These are phyloP conservation scores for Suillus paluster DNA, from an alignment of 768 basidiomycete genomes.

Conservation along the genomic window DNA sequence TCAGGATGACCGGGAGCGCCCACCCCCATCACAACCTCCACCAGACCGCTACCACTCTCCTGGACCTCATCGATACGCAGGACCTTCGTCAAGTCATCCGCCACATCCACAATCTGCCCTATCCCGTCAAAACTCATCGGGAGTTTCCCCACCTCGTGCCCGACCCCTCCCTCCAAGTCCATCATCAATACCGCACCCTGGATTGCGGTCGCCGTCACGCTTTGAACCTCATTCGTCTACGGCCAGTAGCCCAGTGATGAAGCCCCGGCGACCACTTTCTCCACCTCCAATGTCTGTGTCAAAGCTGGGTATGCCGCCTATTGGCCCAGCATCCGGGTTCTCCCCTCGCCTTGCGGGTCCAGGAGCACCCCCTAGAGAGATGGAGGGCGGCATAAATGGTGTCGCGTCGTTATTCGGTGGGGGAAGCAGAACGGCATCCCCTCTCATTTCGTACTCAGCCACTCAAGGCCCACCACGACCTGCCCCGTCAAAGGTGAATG, in stretches of 20 bases:
- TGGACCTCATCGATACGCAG: constrained; percentile 21
- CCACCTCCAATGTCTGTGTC: constrained; percentile 24
- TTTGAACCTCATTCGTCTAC: constrained; percentile 4
- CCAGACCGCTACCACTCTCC: constrained; percentile 34
- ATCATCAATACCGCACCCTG: constrained; percentile 9
- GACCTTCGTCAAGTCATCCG: constrained; percentile 4
- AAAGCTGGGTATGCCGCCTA: constrained; percentile 30
- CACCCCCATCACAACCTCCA: constrained; percentile 31
- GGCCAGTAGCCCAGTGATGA: constrained; percentile 1
- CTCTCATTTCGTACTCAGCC: constrained; percentile 2
- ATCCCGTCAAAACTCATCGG: constrained; percentile 15
- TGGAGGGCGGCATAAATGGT: constrained; percentile 2
- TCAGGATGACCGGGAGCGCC: constrained; percentile 33
- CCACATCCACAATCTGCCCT: constrained; percentile 7
- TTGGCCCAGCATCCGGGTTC: constrained; percentile 19
- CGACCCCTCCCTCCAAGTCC: constrained; percentile 31
- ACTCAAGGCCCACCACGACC: constrained; percentile 7
- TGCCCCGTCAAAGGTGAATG: constrained; percentile 3
- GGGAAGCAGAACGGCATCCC: constrained; percentile 2
- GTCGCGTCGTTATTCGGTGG: constrained; percentile 4
- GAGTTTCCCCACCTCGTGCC: constrained; percentile 43
- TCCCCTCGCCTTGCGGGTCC: constrained; percentile 36
- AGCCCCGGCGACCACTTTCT: constrained; percentile 17
- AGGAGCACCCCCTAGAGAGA: constrained; percentile 26
- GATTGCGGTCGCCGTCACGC: constrained; percentile 5